phyloP scores from a whole-genome alignment of 2,329 filamentous ascomycete genomes.

The Fusarium sacchari region DNA sequence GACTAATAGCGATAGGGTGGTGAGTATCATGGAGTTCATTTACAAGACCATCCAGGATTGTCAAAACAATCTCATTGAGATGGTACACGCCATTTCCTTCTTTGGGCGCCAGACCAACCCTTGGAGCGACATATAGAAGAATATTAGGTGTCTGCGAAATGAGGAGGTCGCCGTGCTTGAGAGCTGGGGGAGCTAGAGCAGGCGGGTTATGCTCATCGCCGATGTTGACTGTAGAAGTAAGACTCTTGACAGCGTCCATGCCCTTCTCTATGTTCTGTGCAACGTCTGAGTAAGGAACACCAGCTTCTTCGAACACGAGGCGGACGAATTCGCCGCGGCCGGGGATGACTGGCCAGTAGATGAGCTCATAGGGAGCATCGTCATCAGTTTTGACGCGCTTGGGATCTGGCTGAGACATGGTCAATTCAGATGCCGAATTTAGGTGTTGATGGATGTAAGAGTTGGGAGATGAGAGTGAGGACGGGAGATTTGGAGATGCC shows the following conservation, averaged over 20 bases:
- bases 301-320: conserved; percentile 75
- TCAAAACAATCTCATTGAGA: conserved; percentile 72
- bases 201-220: conserved; percentile 71
- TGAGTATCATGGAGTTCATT: conserved; percentile 81
- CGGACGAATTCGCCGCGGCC: conserved; percentile 81
- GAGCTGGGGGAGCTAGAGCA: conserved; percentile 71
- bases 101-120: conserved; percentile 64
- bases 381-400: conserved; percentile 51
- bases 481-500: neutral
- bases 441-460: neutral
- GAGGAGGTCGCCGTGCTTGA: conserved; percentile 69
- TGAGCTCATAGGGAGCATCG: conserved; percentile 66
- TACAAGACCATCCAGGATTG: conserved; percentile 75
- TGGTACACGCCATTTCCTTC: conserved; percentile 59
- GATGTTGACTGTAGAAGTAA: conserved; percentile 56
- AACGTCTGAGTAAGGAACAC: conserved; percentile 70
- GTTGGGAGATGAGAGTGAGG: neutral
- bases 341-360: conserved; percentile 78
- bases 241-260: conserved; percentile 58
- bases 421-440: too few species aligned
- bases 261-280: conserved; percentile 56
- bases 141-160: conserved; percentile 80
- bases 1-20: conserved; percentile 69
- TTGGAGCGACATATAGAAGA: conserved; percentile 73
- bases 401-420: conserved; percentile 37